phyloP scores from a whole-genome alignment of 805 yeast species.

The Metschnikowia colocasiae region DNA sequence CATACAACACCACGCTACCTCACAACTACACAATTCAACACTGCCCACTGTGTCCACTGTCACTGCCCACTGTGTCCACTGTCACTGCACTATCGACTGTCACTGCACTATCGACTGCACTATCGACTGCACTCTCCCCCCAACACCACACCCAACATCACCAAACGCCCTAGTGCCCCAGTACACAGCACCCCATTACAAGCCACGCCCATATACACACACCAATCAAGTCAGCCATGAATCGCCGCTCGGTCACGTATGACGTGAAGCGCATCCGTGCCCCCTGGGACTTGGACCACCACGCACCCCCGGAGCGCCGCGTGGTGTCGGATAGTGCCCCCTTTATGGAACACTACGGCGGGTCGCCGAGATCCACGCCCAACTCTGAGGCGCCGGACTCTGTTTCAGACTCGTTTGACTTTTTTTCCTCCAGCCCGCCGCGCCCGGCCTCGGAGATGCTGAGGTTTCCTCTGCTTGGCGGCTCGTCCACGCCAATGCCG shows the following conservation, averaged over 20 bases:
- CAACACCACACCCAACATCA: too few relatives aligned
- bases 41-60: too few relatives aligned
- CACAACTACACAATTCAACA: too few relatives aligned
- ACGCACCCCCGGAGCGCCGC: neutral
- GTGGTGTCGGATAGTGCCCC: neutral
- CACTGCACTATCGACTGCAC: too few relatives aligned
- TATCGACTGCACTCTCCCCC: too few relatives aligned
- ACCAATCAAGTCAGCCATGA: neutral
- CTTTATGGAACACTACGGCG: conserved; percentile 8
- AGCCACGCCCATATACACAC: too few relatives aligned
- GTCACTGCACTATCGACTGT: too few relatives aligned
- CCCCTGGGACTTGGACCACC: conserved; percentile 11
- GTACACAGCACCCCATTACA: too few relatives aligned
- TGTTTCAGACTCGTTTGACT: conserved; percentile 9
- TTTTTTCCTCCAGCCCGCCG: conserved; percentile 6
- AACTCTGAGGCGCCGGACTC: conserved; percentile 3
- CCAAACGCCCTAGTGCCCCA: too few relatives aligned
- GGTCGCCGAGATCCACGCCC: conserved; percentile 1
- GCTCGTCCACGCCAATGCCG: neutral
- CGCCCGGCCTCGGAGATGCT: neutral
- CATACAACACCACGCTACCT: too few relatives aligned
- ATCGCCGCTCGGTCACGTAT: conserved; percentile 21
- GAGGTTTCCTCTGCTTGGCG: neutral
- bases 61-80: too few relatives aligned
- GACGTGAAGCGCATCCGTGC: conserved; percentile 21